These are phyloP conservation scores for Fraxinus latifolia DNA, from an alignment of 305 asterid species.

Conservation along the genomic window DNA sequence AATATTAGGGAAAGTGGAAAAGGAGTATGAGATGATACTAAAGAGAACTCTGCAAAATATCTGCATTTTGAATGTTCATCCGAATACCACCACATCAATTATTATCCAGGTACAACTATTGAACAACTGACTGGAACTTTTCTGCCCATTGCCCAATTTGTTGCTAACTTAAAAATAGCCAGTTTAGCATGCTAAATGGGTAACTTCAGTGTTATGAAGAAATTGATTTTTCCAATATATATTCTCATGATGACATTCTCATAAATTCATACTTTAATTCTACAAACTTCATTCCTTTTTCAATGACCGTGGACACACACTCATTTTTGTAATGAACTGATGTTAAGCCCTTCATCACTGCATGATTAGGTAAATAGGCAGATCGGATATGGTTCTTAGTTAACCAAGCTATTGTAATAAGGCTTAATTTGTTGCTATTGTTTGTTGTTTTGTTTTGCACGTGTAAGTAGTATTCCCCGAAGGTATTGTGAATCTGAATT, in stretches of 20 bases:
- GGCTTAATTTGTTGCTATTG: background rate
- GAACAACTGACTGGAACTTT: background rate
- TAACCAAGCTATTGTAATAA: background rate
- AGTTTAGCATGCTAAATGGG: constrained; percentile 7
- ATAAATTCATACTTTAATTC: background rate
- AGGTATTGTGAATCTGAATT: background rate
- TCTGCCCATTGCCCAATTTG: background rate
- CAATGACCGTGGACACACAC: background rate
- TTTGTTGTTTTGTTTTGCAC: background rate
- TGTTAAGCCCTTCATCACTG: background rate
- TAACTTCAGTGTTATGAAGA: background rate
- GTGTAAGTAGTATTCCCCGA: background rate
- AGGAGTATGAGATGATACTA: constrained; percentile 88
- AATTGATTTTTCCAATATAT: background rate
- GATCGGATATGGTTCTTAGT: background rate
- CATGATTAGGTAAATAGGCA: constrained; percentile 6
- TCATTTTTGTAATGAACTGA: background rate
- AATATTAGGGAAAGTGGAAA: constrained; percentile 65
- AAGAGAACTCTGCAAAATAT: constrained; percentile 74
- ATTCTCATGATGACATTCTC: background rate
- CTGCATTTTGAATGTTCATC: constrained; percentile 69
- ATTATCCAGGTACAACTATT: constrained; percentile 55
- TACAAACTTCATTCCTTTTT: background rate
- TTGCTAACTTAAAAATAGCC: background rate
- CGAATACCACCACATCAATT: constrained; percentile 79